These are phyloP conservation scores for Blastomyces percursus DNA, from an alignment of 2,329 filamentous ascomycete genomes.

Conservation along the genomic window DNA sequence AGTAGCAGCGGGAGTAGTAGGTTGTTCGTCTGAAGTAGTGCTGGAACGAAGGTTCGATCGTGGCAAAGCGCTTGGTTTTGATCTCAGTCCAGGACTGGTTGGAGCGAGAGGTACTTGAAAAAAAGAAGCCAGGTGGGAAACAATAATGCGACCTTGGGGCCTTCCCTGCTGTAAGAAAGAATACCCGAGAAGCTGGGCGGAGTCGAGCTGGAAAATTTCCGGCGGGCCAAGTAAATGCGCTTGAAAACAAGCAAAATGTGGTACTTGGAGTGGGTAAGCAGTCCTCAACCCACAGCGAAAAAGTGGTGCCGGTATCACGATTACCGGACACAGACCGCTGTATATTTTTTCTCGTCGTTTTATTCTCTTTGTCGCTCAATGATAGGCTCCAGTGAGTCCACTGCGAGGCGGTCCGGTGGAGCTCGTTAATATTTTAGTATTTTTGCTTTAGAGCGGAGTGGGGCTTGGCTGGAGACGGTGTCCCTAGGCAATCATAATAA, in stretches of 20 bases:
- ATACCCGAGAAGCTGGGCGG: conserved; percentile 5
- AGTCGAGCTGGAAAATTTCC: conserved; percentile 3
- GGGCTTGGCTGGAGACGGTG: background rate
- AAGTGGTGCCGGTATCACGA: background rate
- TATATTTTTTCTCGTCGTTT: background rate
- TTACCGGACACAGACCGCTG: background rate
- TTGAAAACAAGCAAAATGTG: background rate
- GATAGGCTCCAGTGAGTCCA: background rate
- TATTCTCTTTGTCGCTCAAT: background rate
- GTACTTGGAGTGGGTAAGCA: background rate
- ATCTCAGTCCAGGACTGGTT: background rate
- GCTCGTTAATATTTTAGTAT: background rate
- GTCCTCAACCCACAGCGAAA: background rate
- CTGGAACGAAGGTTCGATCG: conserved; percentile 5
- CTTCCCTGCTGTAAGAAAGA: background rate
- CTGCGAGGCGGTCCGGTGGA: background rate
- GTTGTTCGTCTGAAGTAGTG: background rate
- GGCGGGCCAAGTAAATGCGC: background rate
- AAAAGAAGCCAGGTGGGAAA: background rate
- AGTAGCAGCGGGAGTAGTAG: background rate
- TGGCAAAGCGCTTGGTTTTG: conserved; percentile 4
- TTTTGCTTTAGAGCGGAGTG: background rate
- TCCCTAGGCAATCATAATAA: background rate
- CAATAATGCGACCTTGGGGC: background rate
- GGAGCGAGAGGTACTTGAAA: background rate